Evolutionary conservation across 225 moss, liverwort and hornwort species (phyloP), one percentile per base, ranked within the genome.

Genomic region (Rhytidiadelphus loreus): DNA sequence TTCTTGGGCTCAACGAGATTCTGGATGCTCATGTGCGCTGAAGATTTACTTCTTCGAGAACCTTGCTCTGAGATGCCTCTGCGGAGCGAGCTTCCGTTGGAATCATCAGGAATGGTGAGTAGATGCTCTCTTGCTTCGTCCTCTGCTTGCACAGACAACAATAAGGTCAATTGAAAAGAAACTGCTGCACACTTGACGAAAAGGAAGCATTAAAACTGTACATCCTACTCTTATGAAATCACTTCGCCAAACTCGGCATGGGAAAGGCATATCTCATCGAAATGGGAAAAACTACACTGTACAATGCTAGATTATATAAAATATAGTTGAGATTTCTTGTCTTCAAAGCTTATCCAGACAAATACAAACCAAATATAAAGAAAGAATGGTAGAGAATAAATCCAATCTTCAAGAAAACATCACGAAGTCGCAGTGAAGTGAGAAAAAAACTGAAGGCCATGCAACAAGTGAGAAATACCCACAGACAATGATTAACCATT

Each of bases 1-100:
- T 91, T 90, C 74, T 80, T 93, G 23, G 91, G 93, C 86, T 94
- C 94, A 39, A 88, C 88, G 25, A 94, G 91, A 80, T 89, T 94
- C 79, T 66, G 87, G 77, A 94, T 87, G 64, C 94, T 89, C 77
- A 94, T 23, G 37, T 80, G 85, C 77, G 83, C 89, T 59, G 88
- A 74, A 72, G 77, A 64, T 69, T 72, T 86, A 12, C 60, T 37
- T 35, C 87, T 88, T 84, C 39, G 89, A 76, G 86, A 89, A 22
- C 61, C 85, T 76, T 76, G 60, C 77, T 77, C 55, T 37, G 91
- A 90, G 65, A 26, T 57, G 77, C 48, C 53, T 69, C 75, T 89
- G 43, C 29, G 73, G 46, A 73, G 57, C 44, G 84, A 87, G 69
- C 85, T 64, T 66, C 70, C 43, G 86, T 77, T 87, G 44, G 69